Base-by-base conservation (phyloP, 2,329 filamentous ascomycete genomes). In the Talaromyces sp. region DNA sequence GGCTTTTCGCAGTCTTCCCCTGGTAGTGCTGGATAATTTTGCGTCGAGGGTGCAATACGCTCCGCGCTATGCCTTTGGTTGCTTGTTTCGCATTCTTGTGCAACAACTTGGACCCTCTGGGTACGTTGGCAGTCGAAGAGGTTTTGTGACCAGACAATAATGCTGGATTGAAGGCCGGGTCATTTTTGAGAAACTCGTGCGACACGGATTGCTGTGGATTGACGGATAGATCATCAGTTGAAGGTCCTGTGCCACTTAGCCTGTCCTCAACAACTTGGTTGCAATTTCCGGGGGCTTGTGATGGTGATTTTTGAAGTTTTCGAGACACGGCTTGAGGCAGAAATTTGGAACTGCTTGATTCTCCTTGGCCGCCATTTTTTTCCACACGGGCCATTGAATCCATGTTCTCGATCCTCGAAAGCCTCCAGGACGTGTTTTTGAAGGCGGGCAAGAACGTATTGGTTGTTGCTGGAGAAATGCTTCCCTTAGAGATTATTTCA, bases 81-180 rank as follows among this genome's bases (percentile, higher is more conserved):
- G 46, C 55, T 48, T 61, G 59, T 19, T 68, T 60, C 4, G 67
- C 19, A 24, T 62, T 60, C 12, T 56, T 62, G 5, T 66, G 19
- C n/a, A 31, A 29, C 10, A 27, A 10, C 12, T 32, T 46, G 21
- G 21, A 52, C 38, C 29, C 12, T 14, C 43, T 2, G 59, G 65
- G 24, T 57, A 63, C 27, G 58, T 65, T 56, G 57, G 59, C 64
- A 50, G 58, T 27, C 3, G 54, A 29, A 3, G 24, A 19, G 6
- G 48, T 65, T 38, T 66, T 63, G 14, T 63, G 54, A 10, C 65
- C 56, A n/a, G 67, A 61, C 8, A 72, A 55, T 35, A 64, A 58
- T 3, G 64, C 60, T 14, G 72, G 69, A 58, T 73, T 72, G 63
- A 76, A 75, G 9, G 72, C 74, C 10, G 74, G 67, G 58, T 75